phyloP scores from a whole-genome alignment of 225 moss, liverwort and hornwort genomes.

The Pseudoscleropodium purum region DNA sequence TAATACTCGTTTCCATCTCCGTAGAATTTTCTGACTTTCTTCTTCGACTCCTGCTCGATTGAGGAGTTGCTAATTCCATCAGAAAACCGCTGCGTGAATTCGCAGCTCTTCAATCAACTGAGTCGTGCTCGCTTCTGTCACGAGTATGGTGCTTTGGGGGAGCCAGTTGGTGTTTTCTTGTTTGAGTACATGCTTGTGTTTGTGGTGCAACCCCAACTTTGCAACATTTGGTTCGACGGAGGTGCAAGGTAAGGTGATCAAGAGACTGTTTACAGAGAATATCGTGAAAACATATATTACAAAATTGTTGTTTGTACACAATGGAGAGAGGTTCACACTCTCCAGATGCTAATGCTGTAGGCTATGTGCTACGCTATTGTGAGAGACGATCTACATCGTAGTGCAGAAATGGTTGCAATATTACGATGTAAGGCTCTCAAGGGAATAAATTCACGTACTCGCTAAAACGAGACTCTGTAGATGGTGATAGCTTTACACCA shows the following conservation, averaged over 20 bases:
- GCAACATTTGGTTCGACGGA: background rate
- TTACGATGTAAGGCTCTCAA: background rate
- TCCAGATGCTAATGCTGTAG: background rate
- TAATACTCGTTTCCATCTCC: background rate
- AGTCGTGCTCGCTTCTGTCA: background rate
- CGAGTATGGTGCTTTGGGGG: background rate
- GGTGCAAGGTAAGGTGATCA: background rate
- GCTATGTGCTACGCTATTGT: background rate
- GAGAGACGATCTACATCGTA: background rate
- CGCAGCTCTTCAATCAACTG: background rate
- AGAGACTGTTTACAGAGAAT: background rate
- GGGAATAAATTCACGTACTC: background rate
- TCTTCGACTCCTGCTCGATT: background rate
- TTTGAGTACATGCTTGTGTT: background rate
- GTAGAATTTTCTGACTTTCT: background rate
- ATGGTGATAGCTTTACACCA: background rate
- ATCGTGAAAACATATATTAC: constrained; percentile 1
- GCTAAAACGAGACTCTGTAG: background rate
- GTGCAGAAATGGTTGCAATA: constrained; percentile 13
- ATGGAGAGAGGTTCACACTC: background rate
- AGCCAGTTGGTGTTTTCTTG: background rate
- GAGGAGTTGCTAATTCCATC: background rate
- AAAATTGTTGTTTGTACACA: constrained; percentile 1
- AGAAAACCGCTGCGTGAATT: background rate
- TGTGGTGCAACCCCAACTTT: background rate